Conservation (phyloP, 176 grass and related monocot species). For the Hordeum marinum region DNA sequence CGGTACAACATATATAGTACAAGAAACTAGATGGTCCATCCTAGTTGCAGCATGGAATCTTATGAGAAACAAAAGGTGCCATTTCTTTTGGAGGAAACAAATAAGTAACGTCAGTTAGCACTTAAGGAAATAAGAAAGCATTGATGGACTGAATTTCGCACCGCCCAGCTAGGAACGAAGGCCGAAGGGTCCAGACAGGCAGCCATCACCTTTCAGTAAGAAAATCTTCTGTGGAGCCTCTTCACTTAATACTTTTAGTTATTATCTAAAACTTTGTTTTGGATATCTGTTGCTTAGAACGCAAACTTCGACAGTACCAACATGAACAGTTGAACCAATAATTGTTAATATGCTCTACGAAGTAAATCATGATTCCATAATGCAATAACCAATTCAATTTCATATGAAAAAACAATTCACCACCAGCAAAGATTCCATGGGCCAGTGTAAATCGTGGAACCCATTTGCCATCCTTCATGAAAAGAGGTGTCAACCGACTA, state of each 20-base stretch:
- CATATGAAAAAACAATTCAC: background rate
- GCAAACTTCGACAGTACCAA: constrained; percentile 19
- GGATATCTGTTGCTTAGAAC: constrained; percentile 30
- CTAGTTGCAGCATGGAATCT: background rate
- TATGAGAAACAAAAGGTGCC: background rate
- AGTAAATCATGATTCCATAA: background rate
- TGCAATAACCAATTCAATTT: constrained; percentile 14
- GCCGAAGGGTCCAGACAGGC: background rate
- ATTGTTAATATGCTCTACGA: constrained; percentile 9
- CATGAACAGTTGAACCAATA: constrained; percentile 19
- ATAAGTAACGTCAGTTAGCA: background rate
- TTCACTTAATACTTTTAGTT: background rate
- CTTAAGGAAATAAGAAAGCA: background rate
- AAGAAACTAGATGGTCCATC: background rate
- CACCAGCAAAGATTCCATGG: constrained; percentile 33
- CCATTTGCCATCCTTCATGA: constrained; percentile 26
- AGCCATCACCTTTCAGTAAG: background rate
- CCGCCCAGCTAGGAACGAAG: background rate
- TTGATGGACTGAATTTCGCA: background rate
- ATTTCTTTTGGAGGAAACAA: background rate
- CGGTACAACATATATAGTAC: constrained; percentile 1
- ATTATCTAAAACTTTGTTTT: background rate
- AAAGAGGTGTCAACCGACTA: constrained; percentile 17
- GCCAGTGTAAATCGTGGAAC: constrained; percentile 33
- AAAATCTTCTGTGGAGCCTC: constrained; percentile 7